phyloP scores from a whole-genome alignment of 2,329 filamentous ascomycete genomes.

The Pseudogymnoascus sp. region DNA sequence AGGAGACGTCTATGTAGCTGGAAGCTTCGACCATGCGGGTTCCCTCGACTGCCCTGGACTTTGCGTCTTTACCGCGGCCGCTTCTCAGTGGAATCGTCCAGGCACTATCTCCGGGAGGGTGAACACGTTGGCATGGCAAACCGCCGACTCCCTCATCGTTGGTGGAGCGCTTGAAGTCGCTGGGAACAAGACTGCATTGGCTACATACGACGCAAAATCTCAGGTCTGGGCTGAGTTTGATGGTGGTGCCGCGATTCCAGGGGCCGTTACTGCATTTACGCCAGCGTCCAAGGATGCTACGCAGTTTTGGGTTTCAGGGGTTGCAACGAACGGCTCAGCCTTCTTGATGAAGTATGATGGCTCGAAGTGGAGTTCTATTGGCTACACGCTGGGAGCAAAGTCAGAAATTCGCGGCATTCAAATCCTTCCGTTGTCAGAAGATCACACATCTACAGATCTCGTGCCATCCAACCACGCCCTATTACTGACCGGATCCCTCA shows the following conservation, averaged over 20 bases:
- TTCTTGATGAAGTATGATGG: conserved; percentile 82
- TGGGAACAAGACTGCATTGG: conserved; percentile 57
- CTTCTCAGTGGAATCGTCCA: conserved; percentile 71
- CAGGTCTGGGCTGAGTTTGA: conserved; percentile 59
- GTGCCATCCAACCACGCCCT: conserved; percentile 63
- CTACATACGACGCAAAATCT: conserved; percentile 62
- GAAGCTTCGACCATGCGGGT: conserved; percentile 75
- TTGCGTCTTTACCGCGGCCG: conserved; percentile 67
- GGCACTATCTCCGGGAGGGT: conserved; percentile 64
- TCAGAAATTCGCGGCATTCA: conserved; percentile 75
- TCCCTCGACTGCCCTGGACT: conserved; percentile 74
- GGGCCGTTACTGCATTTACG: conserved; percentile 69
- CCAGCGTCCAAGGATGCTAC: conserved; percentile 64
- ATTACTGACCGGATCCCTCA: conserved; percentile 76
- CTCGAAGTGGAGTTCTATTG: conserved; percentile 59
- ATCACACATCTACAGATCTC: conserved; percentile 58
- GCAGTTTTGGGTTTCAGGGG: conserved; percentile 77
- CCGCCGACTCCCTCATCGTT: conserved; percentile 62
- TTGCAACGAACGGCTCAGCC: conserved; percentile 55
- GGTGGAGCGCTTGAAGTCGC: conserved; percentile 69
- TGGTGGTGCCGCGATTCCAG: conserved; percentile 62
- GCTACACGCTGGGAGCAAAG: conserved; percentile 52
- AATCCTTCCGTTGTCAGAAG: conserved; percentile 62
- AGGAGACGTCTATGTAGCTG: conserved; percentile 75
- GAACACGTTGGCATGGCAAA: conserved; percentile 68